Percentiles rank a stretch among this genome's conserved stretches.
These are phyloP conservation scores for Haberlea rhodopensis DNA, from an alignment of 257 asterid species.

Conservation along the genomic window DNA sequence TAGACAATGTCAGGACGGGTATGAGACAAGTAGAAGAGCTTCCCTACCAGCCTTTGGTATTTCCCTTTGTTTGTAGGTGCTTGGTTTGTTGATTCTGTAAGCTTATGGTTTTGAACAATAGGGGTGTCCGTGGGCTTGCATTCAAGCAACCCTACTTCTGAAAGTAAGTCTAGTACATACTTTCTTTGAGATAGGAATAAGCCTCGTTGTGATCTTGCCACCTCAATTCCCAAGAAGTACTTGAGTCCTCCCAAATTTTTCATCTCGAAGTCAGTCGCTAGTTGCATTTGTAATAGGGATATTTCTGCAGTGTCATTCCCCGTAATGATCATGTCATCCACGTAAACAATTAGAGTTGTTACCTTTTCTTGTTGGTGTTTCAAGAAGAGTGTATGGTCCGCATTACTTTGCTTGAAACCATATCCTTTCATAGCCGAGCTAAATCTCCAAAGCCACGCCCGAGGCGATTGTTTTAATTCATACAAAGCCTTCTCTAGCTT, in stretches of 20 bases:
- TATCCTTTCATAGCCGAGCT: not conserved
- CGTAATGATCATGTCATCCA: not conserved
- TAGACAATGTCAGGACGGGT: not conserved
- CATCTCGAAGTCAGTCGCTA: no score
- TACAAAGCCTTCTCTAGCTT: no score
- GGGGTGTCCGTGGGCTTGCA: not conserved
- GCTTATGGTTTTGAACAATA: not conserved
- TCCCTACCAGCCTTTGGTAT: not conserved
- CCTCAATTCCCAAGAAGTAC: not conserved
- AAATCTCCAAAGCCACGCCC: not conserved
- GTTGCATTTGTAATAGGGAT: not conserved
- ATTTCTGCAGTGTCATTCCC: not conserved
- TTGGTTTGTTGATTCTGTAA: no score
- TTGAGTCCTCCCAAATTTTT: not conserved
- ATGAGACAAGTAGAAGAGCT: not conserved
- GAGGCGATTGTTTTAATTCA: not conserved
- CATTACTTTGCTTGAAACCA: not conserved
- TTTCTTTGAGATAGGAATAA: not conserved
- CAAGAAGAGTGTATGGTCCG: not conserved
- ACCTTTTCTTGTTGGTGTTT: no score
- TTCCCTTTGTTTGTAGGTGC: no score
- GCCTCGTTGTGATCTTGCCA: no score
- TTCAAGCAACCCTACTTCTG: not conserved
- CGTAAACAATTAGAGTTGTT: not conserved
- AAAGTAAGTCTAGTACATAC: not conserved